Evolutionary conservation across 2,329 filamentous ascomycete species (phyloP).

Genomic region (Sporothrix dimorphospora): DNA sequence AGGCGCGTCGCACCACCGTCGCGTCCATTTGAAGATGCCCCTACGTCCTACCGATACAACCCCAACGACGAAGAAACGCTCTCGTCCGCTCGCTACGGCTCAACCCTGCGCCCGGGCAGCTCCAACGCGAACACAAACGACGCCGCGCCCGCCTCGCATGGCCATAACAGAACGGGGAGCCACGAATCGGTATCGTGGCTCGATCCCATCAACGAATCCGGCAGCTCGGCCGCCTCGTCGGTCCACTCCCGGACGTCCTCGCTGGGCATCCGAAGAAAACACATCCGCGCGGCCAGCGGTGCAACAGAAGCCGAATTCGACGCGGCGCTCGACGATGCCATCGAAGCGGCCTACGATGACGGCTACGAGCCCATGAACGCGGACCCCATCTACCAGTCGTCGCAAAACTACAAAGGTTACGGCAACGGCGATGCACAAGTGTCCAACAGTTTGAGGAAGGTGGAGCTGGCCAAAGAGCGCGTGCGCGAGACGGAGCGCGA

Average conservation of each 20-base stretch:
- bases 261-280: constrained; percentile 67
- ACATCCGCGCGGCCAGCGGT: constrained; percentile 68
- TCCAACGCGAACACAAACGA: background rate
- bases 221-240: constrained; percentile 76
- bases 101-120: constrained; percentile 37
- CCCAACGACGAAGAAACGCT: constrained; percentile 14
- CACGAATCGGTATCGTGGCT: constrained; percentile 88
- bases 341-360: constrained; percentile 94
- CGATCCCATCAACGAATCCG: constrained; percentile 92
- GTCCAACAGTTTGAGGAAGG: constrained; percentile 63
- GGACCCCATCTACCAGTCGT: constrained; percentile 44
- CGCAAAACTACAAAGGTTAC: constrained; percentile 38
- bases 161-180: constrained; percentile 63
- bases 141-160: background rate
- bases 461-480: constrained; percentile 75
- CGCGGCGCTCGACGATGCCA: constrained; percentile 89
- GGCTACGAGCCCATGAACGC: constrained; percentile 71
- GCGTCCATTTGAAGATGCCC: background rate
- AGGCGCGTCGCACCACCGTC: constrained; percentile 45
- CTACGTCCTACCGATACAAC: constrained; percentile 9
- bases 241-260: constrained; percentile 80
- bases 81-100: constrained; percentile 38
- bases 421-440: constrained; percentile 50
- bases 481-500: constrained; percentile 75
- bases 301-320: constrained; percentile 89